These are phyloP conservation scores for Xylaria arbuscula DNA, from an alignment of 2,329 filamentous ascomycete genomes.

Conservation along the genomic window DNA sequence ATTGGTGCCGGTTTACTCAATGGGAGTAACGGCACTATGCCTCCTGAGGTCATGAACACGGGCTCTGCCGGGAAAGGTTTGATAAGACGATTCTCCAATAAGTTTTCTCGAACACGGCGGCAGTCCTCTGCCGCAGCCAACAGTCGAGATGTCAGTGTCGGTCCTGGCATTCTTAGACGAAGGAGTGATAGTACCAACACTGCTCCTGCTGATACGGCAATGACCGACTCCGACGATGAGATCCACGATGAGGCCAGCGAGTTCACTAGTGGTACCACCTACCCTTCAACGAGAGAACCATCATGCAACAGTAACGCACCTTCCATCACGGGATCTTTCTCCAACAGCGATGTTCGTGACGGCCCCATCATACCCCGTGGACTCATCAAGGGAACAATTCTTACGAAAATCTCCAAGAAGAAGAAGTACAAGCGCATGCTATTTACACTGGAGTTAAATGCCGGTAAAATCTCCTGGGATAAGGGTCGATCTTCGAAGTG, in stretches of 20 bases:
- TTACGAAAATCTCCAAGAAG: constrained; percentile 89
- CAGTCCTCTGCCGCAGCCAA: constrained; percentile 81
- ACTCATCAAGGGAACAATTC: constrained; percentile 79
- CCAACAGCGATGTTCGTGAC: constrained; percentile 56
- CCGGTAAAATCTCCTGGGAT: constrained; percentile 91
- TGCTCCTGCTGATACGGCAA: constrained; percentile 60
- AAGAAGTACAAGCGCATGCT: constrained; percentile 76
- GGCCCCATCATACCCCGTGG: constrained; percentile 81
- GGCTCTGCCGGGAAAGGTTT: constrained; percentile 59
- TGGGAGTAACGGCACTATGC: constrained; percentile 67
- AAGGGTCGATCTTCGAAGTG: constrained; percentile 80
- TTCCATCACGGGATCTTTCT: constrained; percentile 58
- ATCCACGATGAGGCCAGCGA: constrained; percentile 64
- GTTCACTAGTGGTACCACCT: constrained; percentile 55
- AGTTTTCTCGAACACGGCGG: constrained; percentile 74
- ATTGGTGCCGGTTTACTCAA: constrained; percentile 69
- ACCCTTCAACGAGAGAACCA: constrained; percentile 59
- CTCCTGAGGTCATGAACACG: constrained; percentile 55
- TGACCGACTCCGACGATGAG: constrained; percentile 69
- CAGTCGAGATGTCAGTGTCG: constrained; percentile 87
- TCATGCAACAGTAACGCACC: constrained; percentile 61
- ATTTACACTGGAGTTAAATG: constrained; percentile 80
- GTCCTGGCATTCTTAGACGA: constrained; percentile 86
- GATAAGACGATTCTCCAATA: constrained; percentile 85
- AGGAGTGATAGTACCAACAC: constrained; percentile 90